A percentile compares a stretch with the other conserved stretches of the same genome.
Conservation (phyloP, 73 alveolate species). For the Symbiodinium pilosum region DNA sequence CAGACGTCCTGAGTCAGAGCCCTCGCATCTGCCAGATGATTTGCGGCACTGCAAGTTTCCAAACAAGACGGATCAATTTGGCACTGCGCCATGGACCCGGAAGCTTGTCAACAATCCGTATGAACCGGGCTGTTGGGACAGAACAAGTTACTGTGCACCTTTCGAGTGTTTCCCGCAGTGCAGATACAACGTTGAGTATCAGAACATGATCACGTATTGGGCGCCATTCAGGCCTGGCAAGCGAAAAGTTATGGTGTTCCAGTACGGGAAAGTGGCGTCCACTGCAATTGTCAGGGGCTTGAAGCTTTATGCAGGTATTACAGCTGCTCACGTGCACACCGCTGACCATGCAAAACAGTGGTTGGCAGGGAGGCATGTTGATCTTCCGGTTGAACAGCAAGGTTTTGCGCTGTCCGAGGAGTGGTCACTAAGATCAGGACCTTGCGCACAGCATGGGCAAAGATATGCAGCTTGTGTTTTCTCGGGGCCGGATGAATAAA, state of each 20-base stretch:
- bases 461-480: no score
- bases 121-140: constrained; percentile 12
- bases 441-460: no score
- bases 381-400: not conserved
- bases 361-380: not conserved
- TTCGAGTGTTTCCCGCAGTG: not conserved
- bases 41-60: not conserved
- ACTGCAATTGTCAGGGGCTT: not conserved
- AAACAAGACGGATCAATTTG: no score
- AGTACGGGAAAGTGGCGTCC: constrained; percentile 32
- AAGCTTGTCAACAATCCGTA: not conserved
- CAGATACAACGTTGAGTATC: not conserved
- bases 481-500: no score
- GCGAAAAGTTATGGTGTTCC: constrained; percentile 5
- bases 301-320: not conserved
- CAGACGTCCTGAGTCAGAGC: not conserved
- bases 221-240: not conserved
- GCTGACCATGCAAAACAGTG: not conserved
- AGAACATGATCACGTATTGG: not conserved
- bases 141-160: not conserved
- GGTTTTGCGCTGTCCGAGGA: constrained; percentile 23
- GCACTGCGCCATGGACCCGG: no score
- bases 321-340: not conserved
- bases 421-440: not conserved
- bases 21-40: not conserved